These are phyloP conservation scores for Trametes gibbosa DNA, from an alignment of 768 basidiomycete genomes.

Conservation along the genomic window DNA sequence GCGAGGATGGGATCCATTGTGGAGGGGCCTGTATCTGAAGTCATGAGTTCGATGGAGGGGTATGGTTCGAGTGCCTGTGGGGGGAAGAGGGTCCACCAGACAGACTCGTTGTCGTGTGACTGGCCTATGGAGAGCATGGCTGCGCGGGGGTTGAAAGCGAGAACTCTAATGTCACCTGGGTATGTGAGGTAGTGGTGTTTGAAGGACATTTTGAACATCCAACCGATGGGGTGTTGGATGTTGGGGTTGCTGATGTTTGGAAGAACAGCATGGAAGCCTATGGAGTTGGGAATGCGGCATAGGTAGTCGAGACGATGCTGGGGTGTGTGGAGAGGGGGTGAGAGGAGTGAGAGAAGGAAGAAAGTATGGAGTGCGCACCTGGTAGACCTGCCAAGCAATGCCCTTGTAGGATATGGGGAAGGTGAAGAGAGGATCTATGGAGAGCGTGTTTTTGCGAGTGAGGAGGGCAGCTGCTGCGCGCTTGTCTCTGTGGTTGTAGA, in stretches of 20 bases:
- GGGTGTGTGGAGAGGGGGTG: background rate
- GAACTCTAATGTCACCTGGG: background rate
- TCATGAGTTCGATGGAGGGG: background rate
- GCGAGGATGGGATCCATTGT: background rate
- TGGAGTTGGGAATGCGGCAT: background rate
- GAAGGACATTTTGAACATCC: background rate
- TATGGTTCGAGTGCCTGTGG: background rate
- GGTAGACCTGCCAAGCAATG: background rate
- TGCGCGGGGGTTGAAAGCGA: background rate
- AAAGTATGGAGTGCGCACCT: background rate
- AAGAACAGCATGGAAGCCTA: background rate
- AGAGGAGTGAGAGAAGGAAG: background rate
- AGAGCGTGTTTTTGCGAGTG: background rate
- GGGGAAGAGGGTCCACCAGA: background rate
- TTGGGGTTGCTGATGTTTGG: background rate
- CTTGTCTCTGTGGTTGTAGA: background rate
- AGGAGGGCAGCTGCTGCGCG: background rate
- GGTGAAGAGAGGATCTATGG: background rate
- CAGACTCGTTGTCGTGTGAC: background rate
- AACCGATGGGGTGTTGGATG: background rate
- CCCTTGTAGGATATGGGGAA: background rate
- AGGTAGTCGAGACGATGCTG: background rate
- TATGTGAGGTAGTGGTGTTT: background rate
- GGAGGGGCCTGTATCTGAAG: background rate
- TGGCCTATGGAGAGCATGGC: background rate